These are phyloP conservation scores for Populus deltoides DNA, from an alignment of 345 rosid genomes.

Conservation along the genomic window DNA sequence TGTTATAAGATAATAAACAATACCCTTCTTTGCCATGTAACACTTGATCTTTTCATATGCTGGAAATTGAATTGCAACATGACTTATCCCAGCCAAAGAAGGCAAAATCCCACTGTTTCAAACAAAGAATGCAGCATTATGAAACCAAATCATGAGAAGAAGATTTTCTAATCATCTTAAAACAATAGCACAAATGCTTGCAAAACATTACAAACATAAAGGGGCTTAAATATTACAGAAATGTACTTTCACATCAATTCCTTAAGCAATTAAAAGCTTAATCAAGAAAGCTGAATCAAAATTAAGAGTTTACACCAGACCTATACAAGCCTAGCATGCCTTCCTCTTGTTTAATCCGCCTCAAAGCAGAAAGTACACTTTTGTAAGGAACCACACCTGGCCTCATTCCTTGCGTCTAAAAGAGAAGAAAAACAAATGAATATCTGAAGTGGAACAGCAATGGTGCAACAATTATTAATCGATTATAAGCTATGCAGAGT, in stretches of 20 bases:
- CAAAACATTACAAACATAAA: slow-evolving; percentile 8
- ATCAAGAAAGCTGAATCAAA: background rate
- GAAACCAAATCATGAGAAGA: background rate
- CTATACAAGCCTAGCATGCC: slow-evolving; percentile 88
- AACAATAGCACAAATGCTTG: background rate
- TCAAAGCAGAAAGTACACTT: slow-evolving; percentile 68
- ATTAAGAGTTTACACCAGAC: slow-evolving; percentile 41
- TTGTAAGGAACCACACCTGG: slow-evolving; percentile 75
- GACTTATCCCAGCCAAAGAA: slow-evolving; percentile 87
- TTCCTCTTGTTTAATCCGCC: slow-evolving; percentile 77
- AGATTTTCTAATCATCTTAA: background rate
- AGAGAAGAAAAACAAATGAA: slow-evolving; percentile 19
- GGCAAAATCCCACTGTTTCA: slow-evolving; percentile 88
- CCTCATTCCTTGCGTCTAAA: slow-evolving; percentile 63
- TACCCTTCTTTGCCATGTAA: slow-evolving; percentile 74
- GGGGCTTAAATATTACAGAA: background rate
- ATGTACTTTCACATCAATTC: background rate
- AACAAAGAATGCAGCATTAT: slow-evolving; percentile 11
- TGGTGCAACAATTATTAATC: background rate
- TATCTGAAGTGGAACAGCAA: background rate
- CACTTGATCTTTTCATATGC: slow-evolving; percentile 83
- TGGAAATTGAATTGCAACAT: slow-evolving; percentile 96
- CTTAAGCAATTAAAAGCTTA: background rate
- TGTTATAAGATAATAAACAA: background rate
- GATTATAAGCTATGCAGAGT: background rate